phyloP scores from a whole-genome alignment of 805 yeast species.

The Lachancea mirantina region DNA sequence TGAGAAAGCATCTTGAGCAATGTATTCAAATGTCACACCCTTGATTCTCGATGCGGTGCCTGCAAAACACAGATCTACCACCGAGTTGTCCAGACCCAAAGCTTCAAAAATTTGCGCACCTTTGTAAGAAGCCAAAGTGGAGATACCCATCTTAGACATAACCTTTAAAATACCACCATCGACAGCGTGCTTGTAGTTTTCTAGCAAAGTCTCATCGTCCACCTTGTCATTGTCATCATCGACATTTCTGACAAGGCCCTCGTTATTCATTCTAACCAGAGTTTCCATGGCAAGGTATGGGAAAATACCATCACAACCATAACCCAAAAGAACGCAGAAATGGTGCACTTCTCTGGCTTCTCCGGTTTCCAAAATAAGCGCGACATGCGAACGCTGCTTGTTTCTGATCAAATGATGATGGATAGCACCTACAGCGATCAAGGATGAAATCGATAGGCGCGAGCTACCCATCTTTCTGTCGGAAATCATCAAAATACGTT shows the following conservation, averaged over 20 bases:
- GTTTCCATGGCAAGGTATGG: constrained; percentile 94
- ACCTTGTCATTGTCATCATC: constrained; percentile 34
- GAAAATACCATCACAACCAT: constrained; percentile 94
- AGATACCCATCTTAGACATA: constrained; percentile 99
- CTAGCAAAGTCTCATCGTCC: constrained; percentile 52
- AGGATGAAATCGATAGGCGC: constrained; percentile 75
- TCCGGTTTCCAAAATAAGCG: constrained; percentile 84
- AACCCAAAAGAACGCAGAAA: constrained; percentile 87
- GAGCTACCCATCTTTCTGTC: constrained; percentile 57
- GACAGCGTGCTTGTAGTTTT: constrained; percentile 75
- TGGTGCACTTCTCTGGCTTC: constrained; percentile 98
- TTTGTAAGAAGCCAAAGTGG: constrained; percentile 95
- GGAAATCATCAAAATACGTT: constrained; percentile 68
- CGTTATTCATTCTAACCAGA: constrained; percentile 72
- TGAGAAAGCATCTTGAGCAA: constrained; percentile 94
- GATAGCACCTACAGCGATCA: constrained; percentile 93
- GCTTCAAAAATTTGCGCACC: constrained; percentile 99
- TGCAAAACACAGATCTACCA: constrained; percentile 89
- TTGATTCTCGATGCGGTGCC: constrained; percentile 96
- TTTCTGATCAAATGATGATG: constrained; percentile 94
- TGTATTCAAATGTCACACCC: constrained; percentile 91
- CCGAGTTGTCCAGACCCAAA: constrained; percentile 90
- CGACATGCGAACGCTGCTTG: constrained; percentile 93
- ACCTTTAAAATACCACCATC: constrained; percentile 93
- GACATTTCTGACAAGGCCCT: constrained; percentile 55